phyloP scores from a whole-genome alignment of 2,329 filamentous ascomycete species.

The Aspergillus neoniger region DNA sequence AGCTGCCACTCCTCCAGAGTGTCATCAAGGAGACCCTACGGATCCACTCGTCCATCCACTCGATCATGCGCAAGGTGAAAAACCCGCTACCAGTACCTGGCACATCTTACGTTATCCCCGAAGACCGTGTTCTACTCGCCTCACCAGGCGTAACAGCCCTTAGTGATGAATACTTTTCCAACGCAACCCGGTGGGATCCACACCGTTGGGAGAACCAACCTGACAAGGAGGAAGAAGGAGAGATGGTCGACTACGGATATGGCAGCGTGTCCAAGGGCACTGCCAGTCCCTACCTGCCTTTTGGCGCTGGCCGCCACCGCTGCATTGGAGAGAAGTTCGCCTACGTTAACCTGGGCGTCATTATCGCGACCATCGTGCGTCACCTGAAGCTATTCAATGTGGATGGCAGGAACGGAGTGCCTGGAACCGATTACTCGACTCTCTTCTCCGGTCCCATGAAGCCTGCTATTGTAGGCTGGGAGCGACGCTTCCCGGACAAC shows the following conservation, averaged over 20 bases:
- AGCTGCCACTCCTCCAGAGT: constrained; percentile 62
- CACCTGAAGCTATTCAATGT: constrained; percentile 62
- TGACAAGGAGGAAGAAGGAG: constrained; percentile 48
- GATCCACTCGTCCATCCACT: constrained; percentile 71
- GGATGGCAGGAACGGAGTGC: constrained; percentile 58
- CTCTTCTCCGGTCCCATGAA: constrained; percentile 24
- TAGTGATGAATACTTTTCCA: constrained; percentile 62
- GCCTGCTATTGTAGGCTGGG: constrained; percentile 22
- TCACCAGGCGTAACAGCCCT: constrained; percentile 70
- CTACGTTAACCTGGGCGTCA: constrained; percentile 67
- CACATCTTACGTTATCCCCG: constrained; percentile 70
- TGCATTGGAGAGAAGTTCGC: constrained; percentile 79
- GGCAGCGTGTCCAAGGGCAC: constrained; percentile 63
- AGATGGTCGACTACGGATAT: constrained; percentile 64
- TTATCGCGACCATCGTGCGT: constrained; percentile 63
- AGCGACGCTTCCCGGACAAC: constrained; percentile 18
- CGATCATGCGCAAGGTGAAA: constrained; percentile 72
- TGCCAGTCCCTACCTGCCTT: constrained; percentile 66
- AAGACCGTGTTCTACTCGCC: constrained; percentile 75
- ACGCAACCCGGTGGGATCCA: constrained; percentile 62
- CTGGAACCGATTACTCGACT: constrained; percentile 64
- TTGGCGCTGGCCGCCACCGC: constrained; percentile 71
- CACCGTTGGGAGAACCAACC: constrained; percentile 58
- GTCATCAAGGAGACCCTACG: constrained; percentile 73
- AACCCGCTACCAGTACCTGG: constrained; percentile 60